Evolutionary conservation across 345 rosid species (phyloP).

Genomic region (Clausena lansium): DNA sequence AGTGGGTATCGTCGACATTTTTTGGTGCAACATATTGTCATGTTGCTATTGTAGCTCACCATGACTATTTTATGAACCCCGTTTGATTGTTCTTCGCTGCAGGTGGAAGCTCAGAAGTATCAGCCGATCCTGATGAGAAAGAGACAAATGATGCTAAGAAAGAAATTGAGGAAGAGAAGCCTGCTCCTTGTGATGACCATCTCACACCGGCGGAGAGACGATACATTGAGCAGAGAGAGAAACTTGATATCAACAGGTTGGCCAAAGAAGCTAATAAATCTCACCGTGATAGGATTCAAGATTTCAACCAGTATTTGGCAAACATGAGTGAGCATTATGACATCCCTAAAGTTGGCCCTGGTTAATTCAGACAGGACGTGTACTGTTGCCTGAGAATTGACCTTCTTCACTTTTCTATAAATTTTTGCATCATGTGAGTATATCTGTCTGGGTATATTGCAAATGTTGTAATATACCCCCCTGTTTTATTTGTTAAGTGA

Average conservation of each 20-base stretch:
- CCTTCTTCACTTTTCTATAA: neutral
- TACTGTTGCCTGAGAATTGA: neutral
- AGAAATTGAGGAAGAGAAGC: constrained; percentile 36
- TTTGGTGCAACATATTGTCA: neutral
- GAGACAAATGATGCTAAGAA: constrained; percentile 29
- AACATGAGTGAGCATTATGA: constrained; percentile 74
- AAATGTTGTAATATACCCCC: neutral
- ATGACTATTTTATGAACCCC: neutral
- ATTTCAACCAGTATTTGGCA: constrained; percentile 65
- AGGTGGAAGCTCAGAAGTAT: constrained; percentile 38
- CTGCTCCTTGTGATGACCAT: constrained; percentile 34
- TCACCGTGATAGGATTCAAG: constrained; percentile 66
- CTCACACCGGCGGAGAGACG: constrained; percentile 58
- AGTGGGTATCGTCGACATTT: neutral
- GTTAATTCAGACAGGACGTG: constrained; percentile 22
- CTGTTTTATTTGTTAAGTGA: neutral
- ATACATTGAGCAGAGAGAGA: constrained; percentile 55
- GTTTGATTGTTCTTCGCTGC: neutral
- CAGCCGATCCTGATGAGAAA: constrained; percentile 23
- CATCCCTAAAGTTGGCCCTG: constrained; percentile 77
- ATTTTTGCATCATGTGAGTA: neutral
- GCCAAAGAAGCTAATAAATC: constrained; percentile 61
- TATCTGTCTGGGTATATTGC: neutral
- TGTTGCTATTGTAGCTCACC: neutral
- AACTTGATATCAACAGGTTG: constrained; percentile 46